Base-by-base conservation (phyloP, 768 basidiomycete species). In the Lactifluus subvellereus region DNA sequence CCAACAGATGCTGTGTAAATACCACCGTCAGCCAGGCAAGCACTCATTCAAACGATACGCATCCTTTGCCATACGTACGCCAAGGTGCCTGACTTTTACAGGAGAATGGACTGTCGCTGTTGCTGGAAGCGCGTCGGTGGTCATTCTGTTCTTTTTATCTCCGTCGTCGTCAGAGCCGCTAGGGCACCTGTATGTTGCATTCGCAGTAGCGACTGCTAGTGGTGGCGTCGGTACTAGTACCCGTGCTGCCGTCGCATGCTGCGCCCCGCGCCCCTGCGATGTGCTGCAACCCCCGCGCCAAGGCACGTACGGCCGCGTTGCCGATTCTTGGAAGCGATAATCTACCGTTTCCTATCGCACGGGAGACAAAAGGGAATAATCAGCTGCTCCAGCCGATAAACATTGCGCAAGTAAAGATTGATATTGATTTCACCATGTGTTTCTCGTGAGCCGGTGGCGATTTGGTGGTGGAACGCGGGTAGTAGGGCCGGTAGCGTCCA, bases 251-350 rank as follows among this genome's bases (percentile, higher is more conserved):
- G 22, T 18, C 20, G 32, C 38, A 14, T 10, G 57, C 57, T 49
- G 58, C 38, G 37, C 48, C 11, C 35, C 48, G 27, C 27, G 27
- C 27, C 2, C 27, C 27, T 27, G 27, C 27, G 2, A 27, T 27
- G 27, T 3, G 27, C 30, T n/a, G 57, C 38, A 58, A 40, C 48
- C 57, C 48, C 49, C 57, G 13, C 35, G 57, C 61, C 61, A 62
- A 6, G 61, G 43, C 33, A 62, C 61, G 13, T 30, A 62, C 22
- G 61, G 61, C 43, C 42, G 33, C n/a, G 45, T 47, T 40, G 57
- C 57, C 6, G 52, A 42, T 18, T 57, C 62, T 37, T 49, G 37
- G 37, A 3, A 27, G 27, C 27, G 27, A 27, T 27, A 27, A 2
- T 27, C 27, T 27, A 27, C 27, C 27, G 27, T 27, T 27, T 27